A percentile compares a stretch with the other conserved stretches of the same genome.
Evolutionary conservation across 257 asterid genomes (phyloP).

Genomic region (Thymus mandschuricus): DNA sequence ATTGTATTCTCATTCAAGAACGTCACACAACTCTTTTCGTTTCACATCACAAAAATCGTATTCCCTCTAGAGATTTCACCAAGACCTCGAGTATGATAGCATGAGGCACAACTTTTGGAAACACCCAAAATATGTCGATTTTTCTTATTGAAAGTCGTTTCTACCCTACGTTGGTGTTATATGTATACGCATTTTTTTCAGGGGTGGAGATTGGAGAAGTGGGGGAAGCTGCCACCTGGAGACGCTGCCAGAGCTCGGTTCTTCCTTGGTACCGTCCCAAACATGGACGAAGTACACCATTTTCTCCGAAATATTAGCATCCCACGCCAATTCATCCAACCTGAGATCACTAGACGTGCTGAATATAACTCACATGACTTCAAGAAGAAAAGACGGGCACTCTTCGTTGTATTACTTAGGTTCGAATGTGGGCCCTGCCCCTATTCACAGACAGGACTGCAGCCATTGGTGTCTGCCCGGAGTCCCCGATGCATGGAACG

Average conservation of each 20-base stretch:
- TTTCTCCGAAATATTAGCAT: constrained; percentile 41
- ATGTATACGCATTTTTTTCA: constrained; percentile 23
- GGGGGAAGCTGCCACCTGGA: constrained; percentile 85
- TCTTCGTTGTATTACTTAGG: constrained; percentile 85
- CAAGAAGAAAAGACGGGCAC: constrained; percentile 89
- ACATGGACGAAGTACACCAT: constrained; percentile 63
- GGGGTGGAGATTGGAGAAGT: constrained; percentile 93
- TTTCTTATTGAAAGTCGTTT: too few relatives aligned
- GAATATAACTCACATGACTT: constrained; percentile 68
- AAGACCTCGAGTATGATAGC: too few relatives aligned
- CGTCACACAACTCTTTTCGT: background rate
- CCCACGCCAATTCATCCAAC: constrained; percentile 39
- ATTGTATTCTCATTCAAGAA: background rate
- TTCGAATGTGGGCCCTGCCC: constrained; percentile 51
- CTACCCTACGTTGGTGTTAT: background rate
- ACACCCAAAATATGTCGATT: too few relatives aligned
- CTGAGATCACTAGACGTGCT: constrained; percentile 46
- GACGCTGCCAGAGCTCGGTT: constrained; percentile 76
- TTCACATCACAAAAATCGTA: too few relatives aligned
- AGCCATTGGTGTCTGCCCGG: constrained; percentile 99
- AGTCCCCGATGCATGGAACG: constrained; percentile 90
- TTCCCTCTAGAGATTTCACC: too few relatives aligned
- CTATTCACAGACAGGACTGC: constrained; percentile 80
- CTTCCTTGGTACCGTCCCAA: constrained; percentile 67
- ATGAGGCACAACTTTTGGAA: too few relatives aligned